Evolutionary conservation across 441 rosid genomes (phyloP).

Genomic region (Rhodomyrtus psidioides): DNA sequence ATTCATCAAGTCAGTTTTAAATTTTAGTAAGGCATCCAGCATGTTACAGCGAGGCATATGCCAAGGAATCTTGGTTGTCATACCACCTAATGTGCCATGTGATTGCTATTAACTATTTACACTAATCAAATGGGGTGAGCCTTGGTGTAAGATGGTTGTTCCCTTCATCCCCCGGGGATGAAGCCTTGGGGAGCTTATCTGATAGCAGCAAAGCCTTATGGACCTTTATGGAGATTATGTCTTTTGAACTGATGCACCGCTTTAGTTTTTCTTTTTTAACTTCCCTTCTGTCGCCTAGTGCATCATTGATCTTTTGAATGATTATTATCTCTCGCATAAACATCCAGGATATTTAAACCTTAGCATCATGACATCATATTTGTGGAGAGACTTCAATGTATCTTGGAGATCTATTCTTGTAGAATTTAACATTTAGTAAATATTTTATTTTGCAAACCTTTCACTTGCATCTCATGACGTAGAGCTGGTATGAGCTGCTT

Average conservation of each 20-base stretch:
- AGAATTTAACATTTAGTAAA: neutral
- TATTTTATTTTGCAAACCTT: neutral
- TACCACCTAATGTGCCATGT: neutral
- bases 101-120: neutral
- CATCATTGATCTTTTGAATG: neutral
- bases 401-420: neutral
- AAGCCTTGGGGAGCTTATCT: neutral
- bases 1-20: neutral
- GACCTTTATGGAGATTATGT: neutral
- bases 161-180: neutral
- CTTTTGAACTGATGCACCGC: neutral
- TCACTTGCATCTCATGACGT: neutral
- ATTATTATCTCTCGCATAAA: neutral
- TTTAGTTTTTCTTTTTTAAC: neutral
- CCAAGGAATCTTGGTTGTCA: neutral
- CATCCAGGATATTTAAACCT: neutral
- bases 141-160: neutral
- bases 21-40: neutral
- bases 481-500: neutral
- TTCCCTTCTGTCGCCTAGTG: neutral
- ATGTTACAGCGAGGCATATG: neutral
- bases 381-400: neutral
- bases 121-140: neutral
- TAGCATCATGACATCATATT: neutral
- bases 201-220: neutral